Evolutionary conservation across 352 stramenopile genomes (phyloP).

Genomic region (Phytopythium delawarense): DNA sequence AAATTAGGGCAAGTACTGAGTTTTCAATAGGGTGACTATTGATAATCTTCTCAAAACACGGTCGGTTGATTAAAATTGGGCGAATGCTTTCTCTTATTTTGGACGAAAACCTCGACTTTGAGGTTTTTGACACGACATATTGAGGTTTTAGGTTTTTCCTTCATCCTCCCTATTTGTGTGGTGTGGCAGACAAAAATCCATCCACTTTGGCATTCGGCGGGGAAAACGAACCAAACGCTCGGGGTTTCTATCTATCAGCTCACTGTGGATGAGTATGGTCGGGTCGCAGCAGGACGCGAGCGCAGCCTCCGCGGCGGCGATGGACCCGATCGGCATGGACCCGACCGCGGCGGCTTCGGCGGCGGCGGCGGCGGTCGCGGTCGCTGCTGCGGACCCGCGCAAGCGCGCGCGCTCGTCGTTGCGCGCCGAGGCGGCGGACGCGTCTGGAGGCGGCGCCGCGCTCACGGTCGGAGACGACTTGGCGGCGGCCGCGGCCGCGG

Average conservation of each 20-base stretch:
- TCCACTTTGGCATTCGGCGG: slow-evolving; percentile 4
- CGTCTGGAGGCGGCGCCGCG: no score
- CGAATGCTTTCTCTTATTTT: no score
- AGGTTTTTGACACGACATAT: no score
- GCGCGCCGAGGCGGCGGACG: neutral
- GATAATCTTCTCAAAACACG: no score
- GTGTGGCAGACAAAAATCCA: slow-evolving; percentile 9
- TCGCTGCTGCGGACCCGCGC: slow-evolving; percentile 1
- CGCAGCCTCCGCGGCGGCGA: neutral
- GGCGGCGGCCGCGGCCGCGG: slow-evolving; percentile 16
- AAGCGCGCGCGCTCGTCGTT: slow-evolving; percentile 1
- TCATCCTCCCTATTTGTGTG: slow-evolving; percentile 1
- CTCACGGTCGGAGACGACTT: no score
- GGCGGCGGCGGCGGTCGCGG: slow-evolving; percentile 1
- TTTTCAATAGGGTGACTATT: no score
- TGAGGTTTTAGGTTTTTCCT: no score
- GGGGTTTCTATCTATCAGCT: no score
- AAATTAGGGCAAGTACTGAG: no score
- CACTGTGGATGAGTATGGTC: neutral
- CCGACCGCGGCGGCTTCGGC: neutral
- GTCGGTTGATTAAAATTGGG: no score
- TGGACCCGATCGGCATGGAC: no score
- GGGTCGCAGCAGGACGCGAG: slow-evolving; percentile 1
- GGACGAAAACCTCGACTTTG: no score
- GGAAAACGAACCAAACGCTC: neutral